These are phyloP conservation scores for Ascosphaera pollenicola DNA, from an alignment of 2,329 filamentous ascomycete species.

Conservation along the genomic window DNA sequence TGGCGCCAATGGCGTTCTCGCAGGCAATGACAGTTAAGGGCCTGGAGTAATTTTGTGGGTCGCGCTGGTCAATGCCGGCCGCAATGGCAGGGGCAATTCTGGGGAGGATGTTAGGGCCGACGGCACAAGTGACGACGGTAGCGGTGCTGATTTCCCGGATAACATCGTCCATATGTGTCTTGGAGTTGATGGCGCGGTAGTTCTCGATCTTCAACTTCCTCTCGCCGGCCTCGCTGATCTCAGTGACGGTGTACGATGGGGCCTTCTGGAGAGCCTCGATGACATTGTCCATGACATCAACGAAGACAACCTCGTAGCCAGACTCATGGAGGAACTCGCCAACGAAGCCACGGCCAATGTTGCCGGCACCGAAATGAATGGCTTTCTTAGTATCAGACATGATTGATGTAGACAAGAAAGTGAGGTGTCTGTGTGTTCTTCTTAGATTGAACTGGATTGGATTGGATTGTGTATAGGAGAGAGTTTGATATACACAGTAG, in stretches of 20 bases:
- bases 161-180: constrained; percentile 58
- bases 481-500: not conserved
- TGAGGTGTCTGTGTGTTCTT: no score
- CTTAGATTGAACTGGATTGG: no score
- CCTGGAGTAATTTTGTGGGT: constrained; percentile 21
- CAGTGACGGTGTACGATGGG: constrained; percentile 71
- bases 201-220: constrained; percentile 68
- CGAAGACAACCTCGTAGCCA: constrained; percentile 87
- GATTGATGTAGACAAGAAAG: not conserved
- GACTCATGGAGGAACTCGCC: constrained; percentile 87
- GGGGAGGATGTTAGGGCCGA: constrained; percentile 86
- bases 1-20: constrained; percentile 93
- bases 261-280: constrained; percentile 59
- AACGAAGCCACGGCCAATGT: constrained; percentile 72
- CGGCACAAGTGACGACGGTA: constrained; percentile 86
- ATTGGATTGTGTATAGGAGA: not conserved
- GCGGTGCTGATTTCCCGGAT: constrained; percentile 69
- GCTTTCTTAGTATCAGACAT: constrained; percentile 29
- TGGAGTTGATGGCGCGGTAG: constrained; percentile 94
- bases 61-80: constrained; percentile 68
- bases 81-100: constrained; percentile 93
- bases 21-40: constrained; percentile 88
- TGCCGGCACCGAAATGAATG: constrained; percentile 69
- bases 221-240: constrained; percentile 71
- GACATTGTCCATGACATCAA: constrained; percentile 71